Evolutionary conservation across 495 filamentous ascomycete species (phyloP), one percentile per base, ranked within the genome.

Genomic region (Poronia punctata): DNA sequence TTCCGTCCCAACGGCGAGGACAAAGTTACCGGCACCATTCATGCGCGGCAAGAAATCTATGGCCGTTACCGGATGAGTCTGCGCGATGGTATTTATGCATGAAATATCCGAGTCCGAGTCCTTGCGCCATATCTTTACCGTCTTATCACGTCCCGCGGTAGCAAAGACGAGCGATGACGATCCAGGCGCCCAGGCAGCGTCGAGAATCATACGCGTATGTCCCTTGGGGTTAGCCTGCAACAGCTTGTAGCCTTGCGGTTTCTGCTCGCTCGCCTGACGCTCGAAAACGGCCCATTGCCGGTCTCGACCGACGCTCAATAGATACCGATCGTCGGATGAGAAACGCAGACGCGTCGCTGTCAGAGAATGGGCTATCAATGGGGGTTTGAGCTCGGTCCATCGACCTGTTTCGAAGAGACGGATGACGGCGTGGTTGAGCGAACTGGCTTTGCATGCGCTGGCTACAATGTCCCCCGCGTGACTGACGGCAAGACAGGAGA

Each of bases 401-500:
- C 74, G 71, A 18, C 70, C 73, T 15, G 87, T 89, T 52, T 90
- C 84, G 53, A 93, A 96, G 1, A 99, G 55, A 14, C 92, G 80
- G 45, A 99, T 86, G 30, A 96, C 88, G 26, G 92, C 92, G 54
- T 99, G 93, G 49, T 95, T 88, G 35, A 89, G 65, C 10, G 87
- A 92, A 61, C 80, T 89, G 12, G 93, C 93, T 56, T 83, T 85
- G 66, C 90, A 97, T 2, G 90, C 87, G n/a, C 87, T 94, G 12
- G 93, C 92, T 23, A 99, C 74, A 16, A 95, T 49, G 2, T 54
- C 67, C 11, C 82, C 80, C 50, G 84, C 81, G 45, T 83, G 76
- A 49, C 78, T 87, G 6, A 79, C 75, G n/a, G 89, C 84, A 16
- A 95, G 77, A 7, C 86, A 81, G 15, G 88, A 93, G 27, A 99